Evolutionary conservation across 2,329 filamentous ascomycete species (phyloP), one percentile per base, ranked within the genome.

Genomic region (Apiospora pterosperma): DNA sequence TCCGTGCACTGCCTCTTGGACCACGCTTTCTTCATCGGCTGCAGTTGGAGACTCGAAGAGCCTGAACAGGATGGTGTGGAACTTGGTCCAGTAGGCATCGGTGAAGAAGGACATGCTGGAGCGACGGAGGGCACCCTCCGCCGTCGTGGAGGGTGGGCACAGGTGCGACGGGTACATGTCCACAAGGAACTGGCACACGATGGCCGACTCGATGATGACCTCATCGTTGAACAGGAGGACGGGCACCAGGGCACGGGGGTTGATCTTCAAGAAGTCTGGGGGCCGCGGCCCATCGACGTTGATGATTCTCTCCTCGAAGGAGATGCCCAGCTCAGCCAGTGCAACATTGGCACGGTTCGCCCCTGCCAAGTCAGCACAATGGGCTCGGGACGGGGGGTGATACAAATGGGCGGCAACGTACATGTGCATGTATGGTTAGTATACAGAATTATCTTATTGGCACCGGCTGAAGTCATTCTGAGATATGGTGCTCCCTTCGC

Each of bases 371-470:
- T 28, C n/a, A 25, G 28, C 16, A 8, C n/a, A n/a, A 7, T 48
- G 19, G 7, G 8, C 1, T 12, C 39, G 31, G 39, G 19, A 34
- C 19, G 16, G 36, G 19, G 28, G 5, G 23, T 28, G 5, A 16
- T 28, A 28, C n/a, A 6, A 31, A 14, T 28, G 23, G 39, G 41
- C 41, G 61, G 48, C 44, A 10, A 55, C 59, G 19, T 61, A 66
- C 65, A 66, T 52, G 65, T 66, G 39, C 65, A 66, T n/a, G 65
- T 66, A 39, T 66, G 28, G 39, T 66, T 66, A 38, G 63, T 66
- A 36, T 66, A 66, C 4, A 66, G 39, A 23, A 66, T 63, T 6
- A 66, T 19, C 48, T 66, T 66, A 61, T 64, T 25, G 25, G 39
- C 38, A 19, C 42, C 34, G 16, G 60, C 11, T 14, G 62, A 60